Conservation (phyloP, 306 rosid species). For the Carpinus fangiana region DNA sequence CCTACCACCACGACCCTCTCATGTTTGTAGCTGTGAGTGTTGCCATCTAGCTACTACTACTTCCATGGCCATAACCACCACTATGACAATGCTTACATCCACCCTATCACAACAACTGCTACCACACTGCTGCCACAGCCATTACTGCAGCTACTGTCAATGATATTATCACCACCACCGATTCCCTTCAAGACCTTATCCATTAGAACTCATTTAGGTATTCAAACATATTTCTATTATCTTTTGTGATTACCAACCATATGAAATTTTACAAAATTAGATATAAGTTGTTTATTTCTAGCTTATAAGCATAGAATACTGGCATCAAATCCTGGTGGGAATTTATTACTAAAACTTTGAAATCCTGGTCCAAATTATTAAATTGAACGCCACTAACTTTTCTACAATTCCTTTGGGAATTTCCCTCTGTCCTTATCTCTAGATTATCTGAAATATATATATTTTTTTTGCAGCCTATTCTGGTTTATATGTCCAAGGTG, state of each 20-base stretch:
- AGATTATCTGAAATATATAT: conserved; percentile 23
- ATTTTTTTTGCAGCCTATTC: conserved; percentile 75
- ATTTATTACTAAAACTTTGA: background rate
- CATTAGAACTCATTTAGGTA: background rate
- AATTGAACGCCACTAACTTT: background rate
- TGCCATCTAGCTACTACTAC: background rate
- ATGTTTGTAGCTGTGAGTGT: background rate
- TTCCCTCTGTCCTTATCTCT: conserved; percentile 18
- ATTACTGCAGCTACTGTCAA: background rate
- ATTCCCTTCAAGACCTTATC: background rate
- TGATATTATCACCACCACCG: background rate
- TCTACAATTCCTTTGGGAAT: background rate
- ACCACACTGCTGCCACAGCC: background rate
- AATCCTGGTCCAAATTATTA: background rate
- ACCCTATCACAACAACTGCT: background rate
- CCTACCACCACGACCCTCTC: background rate
- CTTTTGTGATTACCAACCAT: background rate
- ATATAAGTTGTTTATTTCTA: background rate
- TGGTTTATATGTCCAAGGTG: conserved; percentile 98
- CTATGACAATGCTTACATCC: background rate
- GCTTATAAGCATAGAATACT: background rate
- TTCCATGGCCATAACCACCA: background rate
- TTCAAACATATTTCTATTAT: background rate
- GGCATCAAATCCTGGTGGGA: background rate
- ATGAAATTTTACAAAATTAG: background rate